Conservation (phyloP, 148 eudicot species). For the Cornus florida region DNA sequence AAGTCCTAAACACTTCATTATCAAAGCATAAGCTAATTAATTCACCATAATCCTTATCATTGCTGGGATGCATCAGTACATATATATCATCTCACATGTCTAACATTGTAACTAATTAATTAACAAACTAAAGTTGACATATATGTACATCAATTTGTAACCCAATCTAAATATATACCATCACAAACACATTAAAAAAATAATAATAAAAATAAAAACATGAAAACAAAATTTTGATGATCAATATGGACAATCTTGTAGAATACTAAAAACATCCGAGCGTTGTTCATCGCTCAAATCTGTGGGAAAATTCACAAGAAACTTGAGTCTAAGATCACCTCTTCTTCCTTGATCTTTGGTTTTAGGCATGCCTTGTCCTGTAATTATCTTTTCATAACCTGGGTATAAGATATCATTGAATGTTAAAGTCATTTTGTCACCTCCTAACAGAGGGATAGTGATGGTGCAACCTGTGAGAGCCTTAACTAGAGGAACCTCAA, state of each 20-base stretch:
- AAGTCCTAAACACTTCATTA: too few species aligned
- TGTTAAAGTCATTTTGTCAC: slow-evolving; percentile 42
- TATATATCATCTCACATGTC: background rate
- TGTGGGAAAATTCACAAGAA: slow-evolving; percentile 55
- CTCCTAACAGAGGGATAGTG: slow-evolving; percentile 65
- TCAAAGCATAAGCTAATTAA: too few species aligned
- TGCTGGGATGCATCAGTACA: too few species aligned
- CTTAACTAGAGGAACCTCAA: slow-evolving; percentile 65
- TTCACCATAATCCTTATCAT: too few species aligned
- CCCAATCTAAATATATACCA: background rate
- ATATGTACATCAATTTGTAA: too few species aligned
- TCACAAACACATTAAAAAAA: background rate
- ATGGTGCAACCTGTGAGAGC: slow-evolving; percentile 79
- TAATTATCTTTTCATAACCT: slow-evolving; percentile 56
- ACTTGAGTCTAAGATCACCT: slow-evolving; percentile 65
- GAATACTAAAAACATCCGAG: slow-evolving; percentile 33
- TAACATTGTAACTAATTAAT: background rate
- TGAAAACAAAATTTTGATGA: background rate
- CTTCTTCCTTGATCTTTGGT: slow-evolving; percentile 39
- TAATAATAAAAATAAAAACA: too few species aligned
- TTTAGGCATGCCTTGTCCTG: slow-evolving; percentile 73
- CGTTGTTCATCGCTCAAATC: slow-evolving; percentile 51
- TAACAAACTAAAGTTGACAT: too few species aligned
- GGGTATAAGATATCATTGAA: slow-evolving; percentile 65
- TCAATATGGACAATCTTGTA: slow-evolving; percentile 36